Evolutionary conservation across 768 basidiomycete genomes (phyloP).

Genomic region (Suillus alpinus): DNA sequence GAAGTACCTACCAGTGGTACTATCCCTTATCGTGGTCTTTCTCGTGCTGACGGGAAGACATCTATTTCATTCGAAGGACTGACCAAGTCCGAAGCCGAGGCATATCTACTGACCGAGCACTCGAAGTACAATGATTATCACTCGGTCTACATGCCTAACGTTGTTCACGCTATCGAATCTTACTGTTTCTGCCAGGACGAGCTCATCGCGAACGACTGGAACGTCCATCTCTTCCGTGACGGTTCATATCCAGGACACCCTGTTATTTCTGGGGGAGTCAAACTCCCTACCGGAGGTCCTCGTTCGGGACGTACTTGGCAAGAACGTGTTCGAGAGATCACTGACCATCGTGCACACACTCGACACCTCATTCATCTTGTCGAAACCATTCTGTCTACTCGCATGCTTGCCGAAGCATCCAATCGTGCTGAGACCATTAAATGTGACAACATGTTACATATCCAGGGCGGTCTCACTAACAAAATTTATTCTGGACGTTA

Average conservation of each 20-base stretch:
- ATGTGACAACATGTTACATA: not conserved
- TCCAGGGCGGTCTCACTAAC: not conserved
- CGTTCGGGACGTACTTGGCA: not conserved
- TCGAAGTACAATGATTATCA: not conserved
- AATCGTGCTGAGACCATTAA: rapidly evolving
- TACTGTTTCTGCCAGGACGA: not conserved
- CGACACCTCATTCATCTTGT: not conserved
- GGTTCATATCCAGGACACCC: not conserved
- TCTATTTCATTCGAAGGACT: too few species aligned
- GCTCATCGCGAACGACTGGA: not conserved
- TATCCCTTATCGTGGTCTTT: too few species aligned
- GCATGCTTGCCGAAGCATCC: not conserved
- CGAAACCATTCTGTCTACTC: not conserved
- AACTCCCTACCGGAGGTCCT: not conserved
- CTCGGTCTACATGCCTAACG: not conserved
- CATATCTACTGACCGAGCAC: too few species aligned
- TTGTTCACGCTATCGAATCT: not conserved
- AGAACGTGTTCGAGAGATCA: not conserved
- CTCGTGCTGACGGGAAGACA: too few species aligned
- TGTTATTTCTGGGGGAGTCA: not conserved
- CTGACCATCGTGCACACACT: not conserved
- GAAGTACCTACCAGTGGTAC: too few species aligned
- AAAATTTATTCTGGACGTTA: not conserved
- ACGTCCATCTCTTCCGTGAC: not conserved
- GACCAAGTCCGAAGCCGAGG: too few species aligned